These are phyloP conservation scores for Volvox carteri DNA, from an alignment of 163 green algal species.

Conservation along the genomic window DNA sequence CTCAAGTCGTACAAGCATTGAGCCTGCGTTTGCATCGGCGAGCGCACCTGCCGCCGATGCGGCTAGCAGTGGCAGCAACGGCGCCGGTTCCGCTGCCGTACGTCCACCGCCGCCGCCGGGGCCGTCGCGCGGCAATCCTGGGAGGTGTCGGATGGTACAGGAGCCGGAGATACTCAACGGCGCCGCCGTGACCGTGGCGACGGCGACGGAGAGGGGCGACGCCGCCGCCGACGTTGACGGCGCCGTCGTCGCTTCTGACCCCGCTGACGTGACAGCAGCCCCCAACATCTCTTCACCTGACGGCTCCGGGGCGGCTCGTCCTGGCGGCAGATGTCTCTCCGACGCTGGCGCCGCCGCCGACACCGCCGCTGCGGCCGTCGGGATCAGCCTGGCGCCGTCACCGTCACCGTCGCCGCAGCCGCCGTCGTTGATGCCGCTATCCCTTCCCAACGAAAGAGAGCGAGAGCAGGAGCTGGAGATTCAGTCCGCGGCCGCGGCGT, in stretches of 20 bases:
- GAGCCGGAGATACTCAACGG: too few relatives aligned
- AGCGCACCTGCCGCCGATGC: too few relatives aligned
- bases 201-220: not conserved
- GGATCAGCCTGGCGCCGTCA: not conserved
- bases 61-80: too few relatives aligned
- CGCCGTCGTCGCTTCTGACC: not conserved
- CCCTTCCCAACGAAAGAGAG: conserved; percentile 29
- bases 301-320: not conserved
- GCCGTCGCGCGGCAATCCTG: too few relatives aligned
- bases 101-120: too few relatives aligned
- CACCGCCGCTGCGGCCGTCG: not conserved
- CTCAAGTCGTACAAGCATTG: too few relatives aligned
- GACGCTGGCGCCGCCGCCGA: not conserved
- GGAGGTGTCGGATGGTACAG: too few relatives aligned
- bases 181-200: not conserved
- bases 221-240: not conserved
- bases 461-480: conserved; percentile 24
- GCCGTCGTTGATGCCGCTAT: conserved; percentile 30
- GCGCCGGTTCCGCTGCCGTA: too few relatives aligned
- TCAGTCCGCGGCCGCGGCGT: conserved; percentile 21
- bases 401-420: not conserved
- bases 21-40: too few relatives aligned
- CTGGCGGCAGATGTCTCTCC: too few relatives aligned
- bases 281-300: too few relatives aligned
- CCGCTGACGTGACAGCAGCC: too few relatives aligned